phyloP scores from a whole-genome alignment of 2,329 filamentous ascomycete genomes.

The Colletotrichum karsti region DNA sequence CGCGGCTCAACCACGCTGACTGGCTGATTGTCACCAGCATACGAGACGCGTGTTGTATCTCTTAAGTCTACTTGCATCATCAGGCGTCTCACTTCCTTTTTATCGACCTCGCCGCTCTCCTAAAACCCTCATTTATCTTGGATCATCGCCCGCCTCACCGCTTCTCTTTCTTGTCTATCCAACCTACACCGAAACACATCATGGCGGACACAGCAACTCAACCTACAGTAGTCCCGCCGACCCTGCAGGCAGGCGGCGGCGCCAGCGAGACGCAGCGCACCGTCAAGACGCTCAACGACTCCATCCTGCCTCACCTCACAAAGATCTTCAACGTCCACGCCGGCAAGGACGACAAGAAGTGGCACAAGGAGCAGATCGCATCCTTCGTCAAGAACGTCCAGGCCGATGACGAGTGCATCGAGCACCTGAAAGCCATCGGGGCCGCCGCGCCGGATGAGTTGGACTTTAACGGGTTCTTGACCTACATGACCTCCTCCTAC shows the following conservation, averaged over 20 bases:
- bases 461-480: conserved; percentile 58
- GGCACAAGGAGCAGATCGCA: conserved; percentile 54
- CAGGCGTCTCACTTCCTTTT: conserved; percentile 4
- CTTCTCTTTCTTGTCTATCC: not conserved
- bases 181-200: not conserved
- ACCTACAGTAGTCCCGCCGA: not conserved
- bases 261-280: conserved; percentile 49
- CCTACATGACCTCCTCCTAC: conserved; percentile 64
- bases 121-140: not conserved
- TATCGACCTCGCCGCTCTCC: not conserved
- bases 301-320: conserved; percentile 52
- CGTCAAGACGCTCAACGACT: conserved; percentile 50
- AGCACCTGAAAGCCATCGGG: conserved; percentile 13
- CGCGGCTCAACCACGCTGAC: not conserved
- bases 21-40: conserved; percentile 3
- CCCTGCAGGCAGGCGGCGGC: conserved; percentile 55
- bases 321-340: conserved; percentile 56
- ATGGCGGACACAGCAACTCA: conserved; percentile 15
- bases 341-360: conserved; percentile 47
- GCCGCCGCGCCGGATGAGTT: conserved; percentile 44
- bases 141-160: not conserved
- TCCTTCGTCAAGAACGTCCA: conserved; percentile 58
- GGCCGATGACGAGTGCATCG: conserved; percentile 38
- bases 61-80: conserved; percentile 15
- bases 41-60: conserved; percentile 12